Base-by-base conservation (phyloP, 345 rosid species). In the Arabidopsis suecica region DNA sequence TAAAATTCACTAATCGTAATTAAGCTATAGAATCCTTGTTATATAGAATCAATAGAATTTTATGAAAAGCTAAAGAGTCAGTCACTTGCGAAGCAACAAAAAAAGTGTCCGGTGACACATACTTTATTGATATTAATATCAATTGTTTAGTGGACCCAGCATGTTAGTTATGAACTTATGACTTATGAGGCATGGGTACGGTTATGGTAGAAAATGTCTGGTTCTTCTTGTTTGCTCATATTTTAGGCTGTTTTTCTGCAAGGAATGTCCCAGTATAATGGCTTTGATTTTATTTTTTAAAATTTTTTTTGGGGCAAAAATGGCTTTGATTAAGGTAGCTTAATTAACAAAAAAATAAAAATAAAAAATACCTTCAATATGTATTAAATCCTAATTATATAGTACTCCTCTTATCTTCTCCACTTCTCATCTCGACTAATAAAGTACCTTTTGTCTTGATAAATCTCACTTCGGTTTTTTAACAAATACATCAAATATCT, bases 151-250 rank as follows among this genome's bases (percentile, higher is more conserved):
- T 28, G 32, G 32, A 28, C 32, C 32, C 32, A 2, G 32, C 32
- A 28, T 28, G 38, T 23, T 11, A 53, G 33, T 53, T 53, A 9
- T 40, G 25, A 23, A 23, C 25, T 23, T 23, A 28, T 28, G 13
- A 40, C 4, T 40, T 40, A 10, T 11, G 57, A 53, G 57, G 57
- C 33, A 23, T 53, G 34, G 57, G n/a, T 23, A 23, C 25, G 25
- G 25, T 30, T 53, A 11, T 23, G 30, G 38, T 56, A 37, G 0
- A 60, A 3, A 5, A 60, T 37, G 32, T 37, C 32, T 5, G 11
- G 14, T 58, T 56, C 61, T 59, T 59, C 61, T 59, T 59, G 63
- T 36, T 59, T 59, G 9, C 63, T 59, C 45, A 9, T 5, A 18
- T 5, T 9, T 58, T 58, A 34, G 7, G n/a, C 3, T 59, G 14